Evolutionary conservation across 1,284 basidiomycete genomes (phyloP), one percentile per base, ranked within the genome.

Genomic region (Leccinum ponderosum): DNA sequence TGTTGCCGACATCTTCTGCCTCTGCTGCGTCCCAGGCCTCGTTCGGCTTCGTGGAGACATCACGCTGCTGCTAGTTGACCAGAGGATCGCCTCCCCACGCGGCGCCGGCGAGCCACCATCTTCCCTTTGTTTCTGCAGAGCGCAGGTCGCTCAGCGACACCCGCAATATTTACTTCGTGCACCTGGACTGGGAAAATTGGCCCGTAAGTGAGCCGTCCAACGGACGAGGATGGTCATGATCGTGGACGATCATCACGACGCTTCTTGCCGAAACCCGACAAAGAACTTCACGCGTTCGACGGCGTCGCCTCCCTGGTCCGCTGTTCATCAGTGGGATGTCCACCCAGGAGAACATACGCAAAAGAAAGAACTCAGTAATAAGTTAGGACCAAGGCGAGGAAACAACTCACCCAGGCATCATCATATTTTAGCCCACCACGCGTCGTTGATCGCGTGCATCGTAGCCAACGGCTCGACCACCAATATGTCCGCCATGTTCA

Each of bases 91-190:
- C 97, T 29, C 86, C 85, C 97, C 97, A 99, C 1, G 94, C 97
- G 0, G 97, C 94, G 27, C 97, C 97, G 39, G 98, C 93, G 2
- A 98, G 82, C 97, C 97, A 99, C 97, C 97, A 99, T 77, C 97
- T 97, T 2, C 97, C 97, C 69, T 89, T 93, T 31, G 84, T 91
- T 59, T 93, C 88, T 0, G 95, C 91, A 1, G 89, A 86, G 61
- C 87, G 89, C 9, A 99, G 81, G 74, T 99, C 97, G n/a, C 84
- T 80, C 20, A 98, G 80, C 0, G 89, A 87, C 1, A 96, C 87
- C 1, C 94, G 89, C 7, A 97, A 81, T n/a, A n/a, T n/a, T n/a
- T 0, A 94, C 88, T 59, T 97, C 95, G 65, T 93, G 87, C 0
- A 89, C 84, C 61, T 89, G 78, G 2, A 94, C 94, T 95, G 61